Evolutionary conservation across 208 protist genomes (phyloP).

Genomic region (Acanthamoeba culbertsoni): DNA sequence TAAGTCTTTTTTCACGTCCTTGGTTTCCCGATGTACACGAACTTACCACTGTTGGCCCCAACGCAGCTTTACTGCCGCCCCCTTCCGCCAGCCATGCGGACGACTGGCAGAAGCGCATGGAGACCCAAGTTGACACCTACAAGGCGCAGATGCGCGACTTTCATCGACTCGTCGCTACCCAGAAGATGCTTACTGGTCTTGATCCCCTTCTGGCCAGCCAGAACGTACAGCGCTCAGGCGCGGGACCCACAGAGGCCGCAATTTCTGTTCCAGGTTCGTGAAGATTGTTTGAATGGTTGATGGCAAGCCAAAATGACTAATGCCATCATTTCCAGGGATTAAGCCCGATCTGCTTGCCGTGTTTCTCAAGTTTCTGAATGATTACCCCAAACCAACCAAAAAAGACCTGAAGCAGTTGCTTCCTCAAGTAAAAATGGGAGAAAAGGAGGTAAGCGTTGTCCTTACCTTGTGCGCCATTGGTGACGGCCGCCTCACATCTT

Average conservation of each 20-base stretch:
- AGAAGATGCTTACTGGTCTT: neutral
- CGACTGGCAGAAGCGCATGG: neutral
- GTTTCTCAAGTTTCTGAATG: neutral
- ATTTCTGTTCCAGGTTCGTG: neutral
- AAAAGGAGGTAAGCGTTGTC: neutral
- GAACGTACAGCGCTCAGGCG: neutral
- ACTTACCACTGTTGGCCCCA: neutral
- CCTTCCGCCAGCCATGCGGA: neutral
- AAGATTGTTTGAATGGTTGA: neutral
- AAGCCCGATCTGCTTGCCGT: neutral
- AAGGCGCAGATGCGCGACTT: slow-evolving; percentile 24
- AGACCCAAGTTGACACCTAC: neutral
- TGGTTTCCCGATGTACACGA: too few species aligned
- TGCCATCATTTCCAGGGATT: neutral
- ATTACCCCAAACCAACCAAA: neutral
- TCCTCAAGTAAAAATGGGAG: neutral
- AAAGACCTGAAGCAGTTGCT: slow-evolving; percentile 26
- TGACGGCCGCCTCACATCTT: neutral
- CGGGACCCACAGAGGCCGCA: neutral
- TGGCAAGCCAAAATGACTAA: neutral
- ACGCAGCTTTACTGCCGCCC: too few species aligned
- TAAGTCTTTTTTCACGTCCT: neutral
- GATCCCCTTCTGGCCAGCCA: neutral
- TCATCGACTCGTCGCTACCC: neutral
- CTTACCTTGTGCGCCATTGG: neutral